Conservation (phyloP, 345 rosid genomes). For the Iberis pinnata region DNA sequence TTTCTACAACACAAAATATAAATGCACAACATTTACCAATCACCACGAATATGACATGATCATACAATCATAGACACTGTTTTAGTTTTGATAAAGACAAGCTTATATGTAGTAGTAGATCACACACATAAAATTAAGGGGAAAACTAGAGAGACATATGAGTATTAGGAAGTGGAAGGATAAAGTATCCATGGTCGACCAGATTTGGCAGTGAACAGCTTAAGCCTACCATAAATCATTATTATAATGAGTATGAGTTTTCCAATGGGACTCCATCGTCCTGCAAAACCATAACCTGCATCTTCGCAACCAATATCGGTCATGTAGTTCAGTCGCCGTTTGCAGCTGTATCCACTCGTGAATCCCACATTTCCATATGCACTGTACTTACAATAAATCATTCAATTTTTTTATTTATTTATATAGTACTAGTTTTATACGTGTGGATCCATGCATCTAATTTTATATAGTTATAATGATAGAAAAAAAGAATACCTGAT, state of each 20-base stretch:
- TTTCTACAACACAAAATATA: no score
- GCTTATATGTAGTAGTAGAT: no score
- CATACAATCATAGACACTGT: no score
- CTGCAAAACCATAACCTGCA: conserved; percentile 38
- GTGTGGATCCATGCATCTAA: no score
- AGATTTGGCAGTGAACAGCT: conserved; percentile 34
- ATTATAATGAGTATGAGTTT: conserved; percentile 43
- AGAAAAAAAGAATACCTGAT: conserved; percentile 35
- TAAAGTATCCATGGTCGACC: conserved; percentile 49
- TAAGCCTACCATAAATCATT: conserved; percentile 58
- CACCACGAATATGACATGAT: no score
- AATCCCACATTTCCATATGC: conserved; percentile 71
- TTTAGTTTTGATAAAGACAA: no score
- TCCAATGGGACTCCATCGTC: conserved; percentile 47
- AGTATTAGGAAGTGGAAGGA: conserved; percentile 14
- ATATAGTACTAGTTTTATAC: no score
- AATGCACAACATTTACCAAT: no score
- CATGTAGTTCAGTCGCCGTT: conserved; percentile 28
- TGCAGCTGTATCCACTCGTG: conserved; percentile 54
- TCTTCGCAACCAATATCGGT: conserved; percentile 31
- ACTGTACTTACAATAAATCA: conserved; percentile 17
- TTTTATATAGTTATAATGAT: background rate
- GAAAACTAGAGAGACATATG: no score
- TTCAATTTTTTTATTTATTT: no score
- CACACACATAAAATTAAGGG: no score